Conservation (phyloP, 345 rosid genomes). For the Durio zibethinus region DNA sequence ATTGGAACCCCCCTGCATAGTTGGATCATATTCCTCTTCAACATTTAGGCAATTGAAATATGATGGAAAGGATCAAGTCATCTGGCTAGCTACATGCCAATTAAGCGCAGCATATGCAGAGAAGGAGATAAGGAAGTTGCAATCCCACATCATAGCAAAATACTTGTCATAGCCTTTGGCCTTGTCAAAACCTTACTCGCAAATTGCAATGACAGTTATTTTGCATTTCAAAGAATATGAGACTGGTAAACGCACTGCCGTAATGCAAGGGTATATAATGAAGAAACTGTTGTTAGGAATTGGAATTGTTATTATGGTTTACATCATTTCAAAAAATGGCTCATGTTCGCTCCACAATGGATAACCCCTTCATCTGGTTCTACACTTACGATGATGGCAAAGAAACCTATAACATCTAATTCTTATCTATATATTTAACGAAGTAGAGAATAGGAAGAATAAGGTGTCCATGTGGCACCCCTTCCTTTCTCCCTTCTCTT, state of each 20-base stretch:
- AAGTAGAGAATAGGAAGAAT: no score
- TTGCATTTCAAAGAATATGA: neutral
- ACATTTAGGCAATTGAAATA: neutral
- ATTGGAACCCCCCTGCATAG: neutral
- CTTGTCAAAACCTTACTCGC: neutral
- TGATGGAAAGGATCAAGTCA: neutral
- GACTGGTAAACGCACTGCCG: neutral
- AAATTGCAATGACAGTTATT: neutral
- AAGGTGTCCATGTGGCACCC: no score
- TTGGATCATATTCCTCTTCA: neutral
- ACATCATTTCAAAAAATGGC: neutral
- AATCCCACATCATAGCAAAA: neutral
- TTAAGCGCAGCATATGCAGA: neutral
- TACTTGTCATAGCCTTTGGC: neutral
- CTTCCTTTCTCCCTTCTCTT: no score
- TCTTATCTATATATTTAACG: no score
- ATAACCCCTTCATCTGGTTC: no score
- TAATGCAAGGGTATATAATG: neutral
- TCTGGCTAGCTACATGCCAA: neutral
- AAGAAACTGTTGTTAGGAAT: neutral
- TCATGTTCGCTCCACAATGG: no score
- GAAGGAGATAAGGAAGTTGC: neutral
- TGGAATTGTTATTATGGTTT: neutral
- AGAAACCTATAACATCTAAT: no score
- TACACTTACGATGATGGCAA: no score